A percentile compares a stretch with the other conserved stretches of the same genome.
Evolutionary conservation across 2,329 filamentous ascomycete species (phyloP).

Genomic region (Macrophomina tecta): DNA sequence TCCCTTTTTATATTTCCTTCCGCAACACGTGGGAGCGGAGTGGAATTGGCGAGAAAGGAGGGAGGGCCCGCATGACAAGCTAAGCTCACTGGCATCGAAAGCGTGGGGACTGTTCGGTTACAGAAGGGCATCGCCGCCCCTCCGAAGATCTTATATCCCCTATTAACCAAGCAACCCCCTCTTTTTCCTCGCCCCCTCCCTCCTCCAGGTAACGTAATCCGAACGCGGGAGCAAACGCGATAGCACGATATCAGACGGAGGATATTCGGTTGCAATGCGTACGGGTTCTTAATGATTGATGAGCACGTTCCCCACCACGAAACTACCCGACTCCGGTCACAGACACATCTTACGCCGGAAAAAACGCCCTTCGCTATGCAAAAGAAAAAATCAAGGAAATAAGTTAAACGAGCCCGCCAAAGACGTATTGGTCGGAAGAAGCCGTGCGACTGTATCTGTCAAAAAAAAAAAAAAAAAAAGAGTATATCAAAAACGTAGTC

Average conservation of each 20-base stretch:
- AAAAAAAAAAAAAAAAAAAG: neutral
- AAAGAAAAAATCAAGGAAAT: neutral
- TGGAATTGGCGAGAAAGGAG: neutral
- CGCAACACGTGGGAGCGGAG: neutral
- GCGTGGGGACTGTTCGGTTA: neutral
- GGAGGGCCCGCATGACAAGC: neutral
- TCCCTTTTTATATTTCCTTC: too few species aligned
- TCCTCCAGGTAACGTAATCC: neutral
- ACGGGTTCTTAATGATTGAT: too few species aligned
- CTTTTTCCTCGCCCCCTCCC: slow-evolving; percentile 2
- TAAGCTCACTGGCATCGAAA: slow-evolving; percentile 1
- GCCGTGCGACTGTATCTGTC: neutral
- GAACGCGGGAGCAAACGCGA: neutral
- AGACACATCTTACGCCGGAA: neutral
- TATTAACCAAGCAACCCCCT: neutral
- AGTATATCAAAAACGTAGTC: neutral
- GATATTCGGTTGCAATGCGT: too few species aligned
- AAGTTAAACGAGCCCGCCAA: neutral
- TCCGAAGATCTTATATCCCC: neutral
- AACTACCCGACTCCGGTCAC: neutral
- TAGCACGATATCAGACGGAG: neutral
- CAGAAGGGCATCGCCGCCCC: neutral
- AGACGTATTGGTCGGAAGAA: neutral
- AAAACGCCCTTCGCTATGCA: slow-evolving; percentile 24
- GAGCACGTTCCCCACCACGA: neutral